A percentile compares a stretch with the other conserved stretches of the same genome.
Evolutionary conservation across 768 basidiomycete species (phyloP).

Genomic region (Lepiota venenata): DNA sequence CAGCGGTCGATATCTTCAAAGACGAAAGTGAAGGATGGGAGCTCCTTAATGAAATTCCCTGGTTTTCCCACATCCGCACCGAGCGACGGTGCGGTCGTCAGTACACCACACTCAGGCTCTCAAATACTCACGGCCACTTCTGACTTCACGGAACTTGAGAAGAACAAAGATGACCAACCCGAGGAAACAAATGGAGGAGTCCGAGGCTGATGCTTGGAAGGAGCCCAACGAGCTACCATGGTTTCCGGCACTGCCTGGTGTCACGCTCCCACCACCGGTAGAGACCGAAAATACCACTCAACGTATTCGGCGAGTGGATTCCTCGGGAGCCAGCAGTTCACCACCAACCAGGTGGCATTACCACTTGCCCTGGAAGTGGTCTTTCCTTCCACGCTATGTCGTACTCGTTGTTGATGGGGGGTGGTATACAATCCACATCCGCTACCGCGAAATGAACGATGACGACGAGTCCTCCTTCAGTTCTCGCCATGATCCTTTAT

Average conservation of each 20-base stretch:
- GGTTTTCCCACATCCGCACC: neutral
- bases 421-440: constrained; percentile 2
- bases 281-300: neutral
- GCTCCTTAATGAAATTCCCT: neutral
- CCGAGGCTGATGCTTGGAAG: neutral
- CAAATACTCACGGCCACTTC: neutral
- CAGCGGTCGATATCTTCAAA: neutral
- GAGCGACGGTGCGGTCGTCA: neutral
- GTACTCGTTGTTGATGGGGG: constrained; percentile 1
- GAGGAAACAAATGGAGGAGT: neutral
- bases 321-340: no score
- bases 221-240: constrained; percentile 3
- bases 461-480: neutral
- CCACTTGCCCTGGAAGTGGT: neutral
- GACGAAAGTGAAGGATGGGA: neutral
- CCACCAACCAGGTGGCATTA: neutral
- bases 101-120: neutral
- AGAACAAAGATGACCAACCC: neutral
- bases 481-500: neutral
- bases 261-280: neutral
- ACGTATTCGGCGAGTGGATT: neutral
- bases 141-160: neutral
- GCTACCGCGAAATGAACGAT: neutral
- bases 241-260: neutral
- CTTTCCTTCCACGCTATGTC: neutral